Base-by-base conservation (phyloP, 345 rosid genomes). In the Lagerstroemia speciosa region DNA sequence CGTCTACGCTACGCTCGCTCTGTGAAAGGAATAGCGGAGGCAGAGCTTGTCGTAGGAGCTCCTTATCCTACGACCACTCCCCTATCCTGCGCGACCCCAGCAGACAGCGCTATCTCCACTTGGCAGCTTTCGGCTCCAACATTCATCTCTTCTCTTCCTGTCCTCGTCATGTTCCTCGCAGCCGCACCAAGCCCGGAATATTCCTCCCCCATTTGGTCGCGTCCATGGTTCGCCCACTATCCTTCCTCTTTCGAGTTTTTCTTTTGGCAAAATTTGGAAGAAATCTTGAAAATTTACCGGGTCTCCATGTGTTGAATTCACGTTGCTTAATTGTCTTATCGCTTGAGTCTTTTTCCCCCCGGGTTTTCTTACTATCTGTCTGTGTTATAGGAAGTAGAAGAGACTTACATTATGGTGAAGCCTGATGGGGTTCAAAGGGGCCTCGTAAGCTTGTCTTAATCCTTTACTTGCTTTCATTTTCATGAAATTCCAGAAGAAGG, bases 401-500 rank as follows among this genome's bases (percentile, higher is more conserved):
- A 89, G 79, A 87, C 89, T 72, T 93, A 93, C 80, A 81, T 93
- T 69, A 91, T 94, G 97, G 83, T 91, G 60, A 94, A 94, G 78
- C 99, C 96, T 2, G 97, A 94, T 40, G 99, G 96, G 32, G 87
- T 94, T 36, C 96, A 94, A 73, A 86, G 96, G 38, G 97, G 93
- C 78, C 94, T 93, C 66, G 98, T 91, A 82, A 84, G 92, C 24
- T 75, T 53, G 57, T 30, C 69, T 37, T n/a, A 45, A 29, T 10
- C 41, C 41, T 22, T 22, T 67, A 22, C 14, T 67, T 31, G 53
- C 6, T 67, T 32, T 29, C 24, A 6, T 67, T 31, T 46, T 45
- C 60, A 27, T 37, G 31, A 36, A 32, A 31, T 27, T 45, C 52
- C 31, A 20, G 60, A 17, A 29, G 15, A 50, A 43, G 30, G 48